Percentiles rank a stretch among this genome's conserved stretches.
Evolutionary conservation across 1,139 yeast species (phyloP).

Genomic region (Meyerozyma smithsonii): DNA sequence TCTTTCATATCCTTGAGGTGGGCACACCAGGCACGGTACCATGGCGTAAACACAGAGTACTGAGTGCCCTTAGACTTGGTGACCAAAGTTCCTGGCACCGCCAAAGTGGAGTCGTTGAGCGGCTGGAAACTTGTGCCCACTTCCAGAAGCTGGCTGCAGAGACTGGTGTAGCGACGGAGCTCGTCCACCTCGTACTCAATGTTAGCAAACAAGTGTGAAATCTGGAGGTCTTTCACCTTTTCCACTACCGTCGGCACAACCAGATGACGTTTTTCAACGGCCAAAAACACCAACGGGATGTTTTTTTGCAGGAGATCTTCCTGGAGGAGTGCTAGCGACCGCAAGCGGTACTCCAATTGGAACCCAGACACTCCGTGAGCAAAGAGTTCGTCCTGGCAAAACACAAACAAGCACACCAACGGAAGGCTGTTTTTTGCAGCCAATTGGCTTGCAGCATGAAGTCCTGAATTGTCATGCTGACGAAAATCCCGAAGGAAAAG

Average conservation of each 20-base stretch:
- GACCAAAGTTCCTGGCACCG: slow-evolving; percentile 38
- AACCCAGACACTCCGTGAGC: slow-evolving; percentile 41
- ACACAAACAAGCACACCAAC: slow-evolving; percentile 29
- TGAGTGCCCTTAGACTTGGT: slow-evolving; percentile 42
- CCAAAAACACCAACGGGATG: slow-evolving; percentile 37
- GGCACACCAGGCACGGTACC: slow-evolving; percentile 45
- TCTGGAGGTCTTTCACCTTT: slow-evolving; percentile 20
- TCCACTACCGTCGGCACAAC: slow-evolving; percentile 18
- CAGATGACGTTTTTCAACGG: slow-evolving; percentile 23
- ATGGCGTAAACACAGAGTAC: slow-evolving; percentile 50
- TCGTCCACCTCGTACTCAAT: slow-evolving; percentile 52
- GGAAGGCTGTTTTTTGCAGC: slow-evolving; percentile 7
- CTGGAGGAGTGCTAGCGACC: slow-evolving; percentile 26
- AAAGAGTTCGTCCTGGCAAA: slow-evolving; percentile 33
- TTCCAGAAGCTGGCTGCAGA: slow-evolving; percentile 15
- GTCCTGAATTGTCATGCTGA: slow-evolving; percentile 10
- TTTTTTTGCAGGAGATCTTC: slow-evolving; percentile 23
- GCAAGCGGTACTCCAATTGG: slow-evolving; percentile 34
- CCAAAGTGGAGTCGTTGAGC: slow-evolving; percentile 45
- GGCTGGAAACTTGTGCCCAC: slow-evolving; percentile 20
- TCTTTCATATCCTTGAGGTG: slow-evolving; percentile 14
- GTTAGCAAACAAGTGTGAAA: slow-evolving; percentile 35
- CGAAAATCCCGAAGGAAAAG: slow-evolving; percentile 11
- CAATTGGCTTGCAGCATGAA: slow-evolving; percentile 7
- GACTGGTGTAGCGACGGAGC: slow-evolving; percentile 28